These are phyloP conservation scores for Funneliformis caledonium DNA, from an alignment of 371 early-diverging fungal genomes.

Conservation along the genomic window DNA sequence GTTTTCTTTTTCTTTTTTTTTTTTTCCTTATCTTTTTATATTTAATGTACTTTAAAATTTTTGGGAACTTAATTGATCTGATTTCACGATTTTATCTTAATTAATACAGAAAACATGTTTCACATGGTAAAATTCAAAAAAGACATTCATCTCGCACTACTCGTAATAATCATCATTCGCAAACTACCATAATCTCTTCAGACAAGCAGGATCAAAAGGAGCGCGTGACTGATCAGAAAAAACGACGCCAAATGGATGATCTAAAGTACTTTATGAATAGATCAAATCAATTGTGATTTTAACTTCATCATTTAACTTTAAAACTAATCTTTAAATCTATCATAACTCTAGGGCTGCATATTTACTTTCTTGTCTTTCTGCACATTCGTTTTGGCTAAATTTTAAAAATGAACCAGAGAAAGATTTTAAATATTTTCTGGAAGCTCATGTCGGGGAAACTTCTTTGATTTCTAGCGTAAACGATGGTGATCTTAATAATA, in stretches of 20 bases:
- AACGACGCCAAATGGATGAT: constrained; percentile 37
- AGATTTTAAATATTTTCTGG: constrained; percentile 37
- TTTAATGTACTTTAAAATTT: not conserved
- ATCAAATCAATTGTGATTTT: not conserved
- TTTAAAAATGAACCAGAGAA: constrained; percentile 38
- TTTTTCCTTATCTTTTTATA: not conserved
- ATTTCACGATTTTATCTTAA: not conserved
- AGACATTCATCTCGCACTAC: constrained; percentile 22
- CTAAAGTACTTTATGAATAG: constrained; percentile 17
- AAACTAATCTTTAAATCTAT: not conserved
- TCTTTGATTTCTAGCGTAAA: not conserved
- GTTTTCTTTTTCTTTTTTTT: not conserved
- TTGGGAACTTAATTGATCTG: not conserved
- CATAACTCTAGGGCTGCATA: constrained; percentile 28
- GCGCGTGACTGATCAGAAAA: constrained; percentile 16
- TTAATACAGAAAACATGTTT: constrained; percentile 19
- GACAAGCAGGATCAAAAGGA: constrained; percentile 17
- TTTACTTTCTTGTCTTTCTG: constrained; percentile 37
- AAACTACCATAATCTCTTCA: constrained; percentile 7
- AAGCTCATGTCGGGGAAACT: constrained; percentile 21
- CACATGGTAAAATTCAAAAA: constrained; percentile 24
- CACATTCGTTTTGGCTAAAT: constrained; percentile 39
- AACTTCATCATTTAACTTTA: not conserved
- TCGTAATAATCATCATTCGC: constrained; percentile 18
- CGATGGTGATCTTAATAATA: constrained; percentile 1